These are phyloP conservation scores for Tulasnella sp. DNA, from an alignment of 768 basidiomycete species.

Conservation along the genomic window DNA sequence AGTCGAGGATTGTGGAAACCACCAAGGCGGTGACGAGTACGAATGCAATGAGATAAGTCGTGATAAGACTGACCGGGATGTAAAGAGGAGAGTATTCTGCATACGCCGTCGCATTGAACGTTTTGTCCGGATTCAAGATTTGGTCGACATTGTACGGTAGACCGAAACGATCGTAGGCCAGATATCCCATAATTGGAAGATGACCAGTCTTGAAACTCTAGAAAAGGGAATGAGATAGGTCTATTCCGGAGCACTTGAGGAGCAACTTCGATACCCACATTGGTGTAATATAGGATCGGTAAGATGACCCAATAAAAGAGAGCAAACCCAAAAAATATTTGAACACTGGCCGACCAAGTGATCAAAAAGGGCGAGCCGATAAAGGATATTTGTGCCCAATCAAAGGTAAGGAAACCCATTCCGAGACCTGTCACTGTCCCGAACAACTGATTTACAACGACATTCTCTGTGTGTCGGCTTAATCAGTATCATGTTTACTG, in stretches of 20 bases:
- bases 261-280: constrained; percentile 32
- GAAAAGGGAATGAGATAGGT: constrained; percentile 23
- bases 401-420: constrained; percentile 87
- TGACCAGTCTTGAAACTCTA: constrained; percentile 49
- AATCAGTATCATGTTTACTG: background rate
- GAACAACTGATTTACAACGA: constrained; percentile 87
- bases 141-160: constrained; percentile 54
- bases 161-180: constrained; percentile 45
- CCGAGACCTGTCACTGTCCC: constrained; percentile 80
- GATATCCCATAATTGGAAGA: constrained; percentile 42
- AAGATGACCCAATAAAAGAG: constrained; percentile 39
- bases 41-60: constrained; percentile 56
- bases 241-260: constrained; percentile 29
- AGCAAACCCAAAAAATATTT: constrained; percentile 39
- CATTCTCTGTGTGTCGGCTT: constrained; percentile 44
- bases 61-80: constrained; percentile 50
- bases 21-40: constrained; percentile 70
- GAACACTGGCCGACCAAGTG: constrained; percentile 97
- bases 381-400: constrained; percentile 80
- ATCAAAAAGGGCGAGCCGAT: constrained; percentile 67
- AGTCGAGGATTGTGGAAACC: constrained; percentile 68
- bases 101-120: constrained; percentile 64
- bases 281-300: constrained; percentile 43
- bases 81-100: constrained; percentile 74
- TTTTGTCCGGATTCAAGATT: constrained; percentile 54